Evolutionary conservation across 768 basidiomycete genomes (phyloP).

Genomic region (Serendipita vermifera): DNA sequence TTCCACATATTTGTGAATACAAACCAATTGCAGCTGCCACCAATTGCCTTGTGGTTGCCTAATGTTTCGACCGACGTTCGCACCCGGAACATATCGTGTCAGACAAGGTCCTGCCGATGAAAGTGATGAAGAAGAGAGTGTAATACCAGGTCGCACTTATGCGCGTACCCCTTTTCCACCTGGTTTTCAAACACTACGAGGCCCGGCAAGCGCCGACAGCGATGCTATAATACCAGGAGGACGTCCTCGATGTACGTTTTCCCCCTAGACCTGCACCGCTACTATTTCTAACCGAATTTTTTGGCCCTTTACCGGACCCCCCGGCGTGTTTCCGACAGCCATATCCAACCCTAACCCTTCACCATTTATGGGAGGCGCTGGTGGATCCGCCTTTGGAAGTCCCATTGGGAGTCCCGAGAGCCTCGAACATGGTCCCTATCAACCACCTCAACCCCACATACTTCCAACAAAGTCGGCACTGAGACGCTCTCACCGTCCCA

Average conservation of each 20-base stretch:
- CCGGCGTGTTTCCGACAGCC: background rate
- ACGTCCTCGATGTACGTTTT: conserved; percentile 1
- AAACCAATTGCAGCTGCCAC: too few relatives aligned
- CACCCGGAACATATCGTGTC: too few relatives aligned
- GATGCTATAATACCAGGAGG: background rate
- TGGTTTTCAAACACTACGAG: background rate
- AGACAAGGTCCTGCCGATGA: conserved; percentile 4
- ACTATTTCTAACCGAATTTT: background rate
- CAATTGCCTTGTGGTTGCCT: too few relatives aligned
- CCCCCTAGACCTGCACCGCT: background rate
- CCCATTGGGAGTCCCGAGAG: background rate
- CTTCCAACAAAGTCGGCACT: background rate
- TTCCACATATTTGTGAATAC: too few relatives aligned
- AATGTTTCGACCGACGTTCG: too few relatives aligned
- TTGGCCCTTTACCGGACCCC: background rate
- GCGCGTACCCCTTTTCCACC: background rate
- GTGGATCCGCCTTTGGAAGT: too few relatives aligned
- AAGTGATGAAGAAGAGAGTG: background rate
- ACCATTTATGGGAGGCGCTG: background rate
- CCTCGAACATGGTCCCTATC: background rate
- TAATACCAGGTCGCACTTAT: background rate
- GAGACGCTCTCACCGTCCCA: background rate
- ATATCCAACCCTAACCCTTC: background rate
- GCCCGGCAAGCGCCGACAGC: background rate
- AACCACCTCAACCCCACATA: background rate